Conservation (phyloP, 345 rosid genomes). For the Bruguiera parviflora region DNA sequence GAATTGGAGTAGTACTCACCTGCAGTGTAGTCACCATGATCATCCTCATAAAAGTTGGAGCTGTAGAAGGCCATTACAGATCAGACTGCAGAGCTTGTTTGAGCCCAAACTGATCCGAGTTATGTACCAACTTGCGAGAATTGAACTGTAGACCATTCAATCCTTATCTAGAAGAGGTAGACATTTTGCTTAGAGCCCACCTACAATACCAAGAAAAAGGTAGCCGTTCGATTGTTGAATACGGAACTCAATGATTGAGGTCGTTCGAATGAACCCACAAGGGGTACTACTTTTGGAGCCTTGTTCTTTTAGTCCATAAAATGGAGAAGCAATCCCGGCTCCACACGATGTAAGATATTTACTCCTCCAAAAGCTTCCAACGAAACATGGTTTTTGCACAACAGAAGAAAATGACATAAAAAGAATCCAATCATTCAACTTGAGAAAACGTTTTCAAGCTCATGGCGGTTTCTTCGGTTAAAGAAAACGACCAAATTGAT, state of each 20-base stretch:
- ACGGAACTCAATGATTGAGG: too few relatives aligned
- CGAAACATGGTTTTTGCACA: too few relatives aligned
- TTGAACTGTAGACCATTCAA: background rate
- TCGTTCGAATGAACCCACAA: too few relatives aligned
- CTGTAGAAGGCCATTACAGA: conserved; percentile 26
- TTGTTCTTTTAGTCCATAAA: background rate
- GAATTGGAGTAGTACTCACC: conserved; percentile 15
- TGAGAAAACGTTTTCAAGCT: background rate
- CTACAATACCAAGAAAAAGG: too few relatives aligned
- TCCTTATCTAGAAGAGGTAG: background rate
- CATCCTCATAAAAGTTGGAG: conserved; percentile 9
- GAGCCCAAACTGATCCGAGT: too few relatives aligned
- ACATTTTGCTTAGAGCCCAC: too few relatives aligned
- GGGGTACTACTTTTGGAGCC: background rate
- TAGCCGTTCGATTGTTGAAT: too few relatives aligned
- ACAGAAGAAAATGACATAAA: conserved; percentile 1
- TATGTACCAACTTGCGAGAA: background rate
- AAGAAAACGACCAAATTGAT: background rate
- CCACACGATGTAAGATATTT: background rate
- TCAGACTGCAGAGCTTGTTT: background rate
- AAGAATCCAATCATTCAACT: conserved; percentile 4
- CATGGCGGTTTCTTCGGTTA: background rate
- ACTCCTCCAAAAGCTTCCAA: background rate
- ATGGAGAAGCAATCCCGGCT: conserved; percentile 4
- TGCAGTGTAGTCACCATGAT: conserved; percentile 10